Conservation (phyloP, 331 rosid genomes). For the Acacia concinna region DNA sequence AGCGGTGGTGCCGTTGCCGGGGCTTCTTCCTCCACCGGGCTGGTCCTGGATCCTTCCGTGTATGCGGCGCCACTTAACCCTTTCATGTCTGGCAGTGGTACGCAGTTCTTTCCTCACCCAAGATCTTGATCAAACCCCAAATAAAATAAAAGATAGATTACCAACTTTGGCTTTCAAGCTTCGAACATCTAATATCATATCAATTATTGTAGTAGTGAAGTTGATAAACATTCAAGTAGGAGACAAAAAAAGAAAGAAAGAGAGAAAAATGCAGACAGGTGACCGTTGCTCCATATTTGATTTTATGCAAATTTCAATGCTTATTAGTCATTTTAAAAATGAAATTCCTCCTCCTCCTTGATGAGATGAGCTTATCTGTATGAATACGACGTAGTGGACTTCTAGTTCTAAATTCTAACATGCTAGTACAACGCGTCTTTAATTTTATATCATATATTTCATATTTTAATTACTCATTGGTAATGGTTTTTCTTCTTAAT, state of each 20-base stretch:
- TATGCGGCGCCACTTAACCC: conserved; percentile 66
- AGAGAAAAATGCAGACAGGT: conserved; percentile 32
- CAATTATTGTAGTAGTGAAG: conserved; percentile 33
- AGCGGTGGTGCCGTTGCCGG: conserved; percentile 22
- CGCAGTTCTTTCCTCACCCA: conserved; percentile 98
- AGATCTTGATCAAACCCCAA: conserved; percentile 62
- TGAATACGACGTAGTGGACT: conserved; percentile 27
- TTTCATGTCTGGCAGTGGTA: conserved; percentile 89
- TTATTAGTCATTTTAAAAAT: conserved; percentile 2
- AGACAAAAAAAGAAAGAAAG: conserved; percentile 14
- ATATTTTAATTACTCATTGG: conserved; percentile 18
- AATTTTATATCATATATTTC: background rate
- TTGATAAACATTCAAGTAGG: conserved; percentile 38
- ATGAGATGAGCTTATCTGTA: conserved; percentile 13
- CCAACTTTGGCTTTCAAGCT: conserved; percentile 18
- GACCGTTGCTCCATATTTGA: conserved; percentile 5
- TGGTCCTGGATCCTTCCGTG: conserved; percentile 59
- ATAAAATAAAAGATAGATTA: conserved; percentile 18
- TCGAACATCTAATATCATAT: conserved; percentile 23
- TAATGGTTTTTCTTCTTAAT: conserved; percentile 10
- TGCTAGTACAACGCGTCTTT: conserved; percentile 11
- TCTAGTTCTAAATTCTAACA: conserved; percentile 23
- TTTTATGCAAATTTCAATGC: conserved; percentile 41
- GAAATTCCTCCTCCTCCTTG: conserved; percentile 13
- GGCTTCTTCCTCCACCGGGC: conserved; percentile 33